Evolutionary conservation across 371 early-diverging fungal species (phyloP).

Genomic region (Mucor velutinosus): DNA sequence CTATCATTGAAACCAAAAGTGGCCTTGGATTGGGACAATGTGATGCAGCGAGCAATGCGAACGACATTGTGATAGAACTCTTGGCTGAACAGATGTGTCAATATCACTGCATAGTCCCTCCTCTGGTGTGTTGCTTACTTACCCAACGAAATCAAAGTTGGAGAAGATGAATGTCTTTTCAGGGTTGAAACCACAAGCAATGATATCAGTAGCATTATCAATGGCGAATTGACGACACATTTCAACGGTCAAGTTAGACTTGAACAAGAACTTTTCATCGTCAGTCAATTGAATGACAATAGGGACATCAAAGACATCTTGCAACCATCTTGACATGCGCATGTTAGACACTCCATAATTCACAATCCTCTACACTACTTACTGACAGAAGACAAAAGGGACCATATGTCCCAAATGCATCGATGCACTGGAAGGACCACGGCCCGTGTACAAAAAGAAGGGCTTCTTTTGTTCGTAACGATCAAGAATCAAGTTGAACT

Average conservation of each 20-base stretch:
- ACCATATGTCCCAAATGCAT: slow-evolving; percentile 99
- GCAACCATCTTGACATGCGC: slow-evolving; percentile 77
- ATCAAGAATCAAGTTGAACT: slow-evolving; percentile 89
- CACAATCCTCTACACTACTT: slow-evolving; percentile 21
- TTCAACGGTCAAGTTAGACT: slow-evolving; percentile 88
- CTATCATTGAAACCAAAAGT: slow-evolving; percentile 92
- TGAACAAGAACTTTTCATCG: slow-evolving; percentile 99
- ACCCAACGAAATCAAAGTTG: slow-evolving; percentile 92
- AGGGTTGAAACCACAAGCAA: slow-evolving; percentile 98
- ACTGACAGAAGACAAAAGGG: slow-evolving; percentile 99
- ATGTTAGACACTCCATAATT: background rate
- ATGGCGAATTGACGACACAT: slow-evolving; percentile 80
- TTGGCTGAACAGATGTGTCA: slow-evolving; percentile 48
- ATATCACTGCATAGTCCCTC: background rate
- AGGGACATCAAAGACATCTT: slow-evolving; percentile 96
- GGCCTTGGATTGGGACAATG: slow-evolving; percentile 80
- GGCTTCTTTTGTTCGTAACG: slow-evolving; percentile 93
- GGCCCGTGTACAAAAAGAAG: slow-evolving; percentile 99
- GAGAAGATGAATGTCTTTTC: slow-evolving; percentile 99
- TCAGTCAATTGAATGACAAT: slow-evolving; percentile 99
- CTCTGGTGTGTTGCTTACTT: slow-evolving; percentile 23
- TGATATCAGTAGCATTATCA: slow-evolving; percentile 97
- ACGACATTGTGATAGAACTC: slow-evolving; percentile 93
- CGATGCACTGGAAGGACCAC: slow-evolving; percentile 95
- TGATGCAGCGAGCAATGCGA: slow-evolving; percentile 87